Base-by-base conservation (phyloP, 441 rosid species). In the Geranium incanum region DNA sequence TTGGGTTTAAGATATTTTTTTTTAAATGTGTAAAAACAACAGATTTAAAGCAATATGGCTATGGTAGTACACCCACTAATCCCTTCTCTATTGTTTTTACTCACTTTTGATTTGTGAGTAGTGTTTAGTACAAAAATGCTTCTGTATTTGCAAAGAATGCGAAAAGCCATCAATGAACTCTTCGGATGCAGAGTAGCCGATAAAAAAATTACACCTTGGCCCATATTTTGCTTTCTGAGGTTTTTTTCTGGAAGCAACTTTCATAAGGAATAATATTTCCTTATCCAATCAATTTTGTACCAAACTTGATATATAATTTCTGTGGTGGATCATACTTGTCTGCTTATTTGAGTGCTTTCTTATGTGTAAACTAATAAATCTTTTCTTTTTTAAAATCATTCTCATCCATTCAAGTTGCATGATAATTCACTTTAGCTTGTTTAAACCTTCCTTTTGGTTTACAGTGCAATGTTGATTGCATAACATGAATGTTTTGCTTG, bases 221-320 rank as follows among this genome's bases (percentile, higher is more conserved):
- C 21, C 65, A 60, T 60, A 60, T 45, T 21, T 60, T 60, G 65
- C 65, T 60, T 60, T 60, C 36, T 60, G 19, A 12, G 33, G 65
- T 19, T 60, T 60, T 60, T 60, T 60, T 60, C 65, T 60, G 65
- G 65, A 60, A 60, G 36, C 65, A 60, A 60, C 65, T 60, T 60
- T 19, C 36, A 21, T 19, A 11, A 60, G 65, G 65, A 60, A 60
- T 60, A 33, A 3, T 23, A 60, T 60, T 21, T 60, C 21, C 33
- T 9, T 19, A 36, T 21, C 36, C 18, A 21, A 60, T 60, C 65
- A 60, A 60, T 60, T 36, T 19, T 60, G 65, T 60, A 19, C 36
- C 36, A 60, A 60, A 60, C 65, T 60, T 60, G 28, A 60, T 21
- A 19, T 60, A 60, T 60, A 60, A 60, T 60, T 60, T 60, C 7